A percentile compares a stretch with the other conserved stretches of the same genome.
phyloP scores from a whole-genome alignment of 305 asterid species.

The Andrographis paniculata region DNA sequence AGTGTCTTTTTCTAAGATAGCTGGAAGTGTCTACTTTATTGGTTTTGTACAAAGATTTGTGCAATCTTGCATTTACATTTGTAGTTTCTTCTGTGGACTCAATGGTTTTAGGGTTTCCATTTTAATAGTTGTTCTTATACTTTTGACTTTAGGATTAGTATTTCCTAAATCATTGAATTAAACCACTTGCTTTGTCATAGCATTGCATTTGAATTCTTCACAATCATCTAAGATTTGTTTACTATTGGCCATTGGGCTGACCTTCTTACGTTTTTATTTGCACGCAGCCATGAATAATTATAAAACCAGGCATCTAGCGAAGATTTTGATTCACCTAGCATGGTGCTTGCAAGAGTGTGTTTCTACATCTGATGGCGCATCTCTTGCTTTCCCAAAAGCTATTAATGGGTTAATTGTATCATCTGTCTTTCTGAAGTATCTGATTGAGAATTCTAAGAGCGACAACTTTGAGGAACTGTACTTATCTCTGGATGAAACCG shows the following conservation, averaged over 20 bases:
- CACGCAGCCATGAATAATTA: constrained; percentile 75
- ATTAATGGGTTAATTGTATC: constrained; percentile 75
- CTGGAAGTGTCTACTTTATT: background rate
- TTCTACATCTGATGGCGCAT: constrained; percentile 49
- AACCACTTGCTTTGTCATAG: too few relatives aligned
- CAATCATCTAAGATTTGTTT: too few relatives aligned
- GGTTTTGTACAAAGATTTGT: constrained; percentile 7
- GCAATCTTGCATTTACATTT: background rate
- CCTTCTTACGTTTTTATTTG: constrained; percentile 19
- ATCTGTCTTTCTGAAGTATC: constrained; percentile 80
- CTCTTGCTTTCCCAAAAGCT: constrained; percentile 58
- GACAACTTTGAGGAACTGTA: constrained; percentile 74
- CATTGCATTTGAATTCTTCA: too few relatives aligned
- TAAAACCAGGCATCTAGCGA: constrained; percentile 80
- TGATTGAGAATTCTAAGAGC: constrained; percentile 61
- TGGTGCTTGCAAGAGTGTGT: constrained; percentile 89
- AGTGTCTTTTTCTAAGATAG: background rate
- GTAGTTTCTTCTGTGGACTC: background rate
- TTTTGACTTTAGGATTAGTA: background rate
- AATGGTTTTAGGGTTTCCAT: background rate
- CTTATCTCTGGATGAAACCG: constrained; percentile 60
- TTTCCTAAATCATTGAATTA: too few relatives aligned
- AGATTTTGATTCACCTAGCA: constrained; percentile 74
- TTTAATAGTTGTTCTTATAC: background rate
- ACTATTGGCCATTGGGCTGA: constrained; percentile 12